Evolutionary conservation across 1,284 basidiomycete genomes (phyloP), one percentile per base, ranked within the genome.

Genomic region (Pisolithus thermaeus): DNA sequence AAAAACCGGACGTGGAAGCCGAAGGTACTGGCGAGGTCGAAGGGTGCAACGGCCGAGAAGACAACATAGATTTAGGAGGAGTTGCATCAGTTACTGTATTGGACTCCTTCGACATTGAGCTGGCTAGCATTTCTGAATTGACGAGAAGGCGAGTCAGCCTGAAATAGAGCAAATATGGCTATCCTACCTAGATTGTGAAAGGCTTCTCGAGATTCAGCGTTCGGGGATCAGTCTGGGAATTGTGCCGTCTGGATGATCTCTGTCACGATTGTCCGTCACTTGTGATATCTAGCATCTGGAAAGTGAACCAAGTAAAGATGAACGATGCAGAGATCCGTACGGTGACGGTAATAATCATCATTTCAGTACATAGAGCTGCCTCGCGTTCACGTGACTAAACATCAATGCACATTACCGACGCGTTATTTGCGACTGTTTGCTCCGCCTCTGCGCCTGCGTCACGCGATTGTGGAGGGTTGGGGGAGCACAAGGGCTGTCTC

Each of bases 51-150:
- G 27, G 12, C 11, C 30, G 9, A 6, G 18, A 30, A 2, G 39
- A 32, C 32, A 20, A 3, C 9, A 43, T 18, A 4, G 52, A 41
- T 46, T 52, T 66, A 27, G 45, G 51, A 8, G 62, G 63, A 4
- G 64, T 65, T 2, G 60, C 58, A 41, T 58, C 53, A 1, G 54
- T 58, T 14, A 62, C 50, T 23, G 42, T 54, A 46, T 56, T 56
- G 25, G n/a, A 47, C 8, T 56, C 57, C 25, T 49, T 37, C 7
- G 2, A 3, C n/a, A n/a, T 32, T 12, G 30, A 32, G 2, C 30
- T 11, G 11, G 11, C 30, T 32, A 12, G 4, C 11, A 11, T 32
- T 32, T 32, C 30, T 12, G 30, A 32, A 12, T 12, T 11, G 30
- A 3, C 4, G 30, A 32, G 11, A 4, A 32, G 11, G 30, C 30